Base-by-base conservation (phyloP, 2,329 filamentous ascomycete genomes). In the Gnomoniopsis smithogilvyi region DNA sequence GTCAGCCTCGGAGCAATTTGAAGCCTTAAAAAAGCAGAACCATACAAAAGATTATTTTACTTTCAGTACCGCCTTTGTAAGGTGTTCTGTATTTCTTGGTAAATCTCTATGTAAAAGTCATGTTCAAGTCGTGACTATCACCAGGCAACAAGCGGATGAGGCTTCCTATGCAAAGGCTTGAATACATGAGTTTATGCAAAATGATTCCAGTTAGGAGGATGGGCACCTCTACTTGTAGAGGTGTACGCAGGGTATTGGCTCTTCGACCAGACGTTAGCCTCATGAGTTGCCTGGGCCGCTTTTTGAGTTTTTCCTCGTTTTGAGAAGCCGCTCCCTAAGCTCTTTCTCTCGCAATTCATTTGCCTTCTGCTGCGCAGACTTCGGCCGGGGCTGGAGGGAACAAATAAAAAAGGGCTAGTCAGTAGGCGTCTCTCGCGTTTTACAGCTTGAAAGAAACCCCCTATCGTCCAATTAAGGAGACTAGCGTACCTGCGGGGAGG, bases 241-340 rank as follows among this genome's bases (percentile, higher is more conserved):
- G 14, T 22, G 54, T 22, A 33, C 52, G 54, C 60, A 46, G 48
- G 19, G 12, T 11, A 51, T 54, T 22, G 46, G 26, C 26, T 61
- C 33, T 61, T 50, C 57, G 58, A 58, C 61, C 51, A 49, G 67
- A 68, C 66, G 77, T 80, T 80, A 81, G 78, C 77, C 69, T 79
- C 68, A 73, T 70, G 67, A 70, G 62, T 72, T 72, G 68, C 69
- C 68, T 65, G 67, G 63, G 58, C 72, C 71, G 65, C 70, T 74
- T 70, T 73, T 78, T 67, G 76, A 78, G 71, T 73, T 77, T 76
- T 79, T 47, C 53, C 60, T 80, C 78, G 80, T 81, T 76, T 81
- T 78, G 72, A 79, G 80, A 64, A 83, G 80, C 69, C 74, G 77
- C 64, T 82, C 79, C 69, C 75, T 77, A n/a, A 82, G 70, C 66